Evolutionary conservation across 2,329 filamentous ascomycete species (phyloP).

Genomic region (Pseudogymnoascus sp.): DNA sequence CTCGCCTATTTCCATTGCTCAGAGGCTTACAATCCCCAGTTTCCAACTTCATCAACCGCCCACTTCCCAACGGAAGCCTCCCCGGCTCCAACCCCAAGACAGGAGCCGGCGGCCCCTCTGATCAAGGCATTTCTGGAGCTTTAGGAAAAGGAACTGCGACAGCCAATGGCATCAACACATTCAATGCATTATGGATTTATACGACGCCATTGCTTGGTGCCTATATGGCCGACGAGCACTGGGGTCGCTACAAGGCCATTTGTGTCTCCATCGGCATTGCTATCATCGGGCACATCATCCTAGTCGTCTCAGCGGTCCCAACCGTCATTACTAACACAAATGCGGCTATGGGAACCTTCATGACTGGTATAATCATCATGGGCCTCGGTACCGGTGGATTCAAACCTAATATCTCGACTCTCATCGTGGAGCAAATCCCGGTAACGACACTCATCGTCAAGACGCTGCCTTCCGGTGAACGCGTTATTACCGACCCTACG

Average conservation of each 20-base stretch:
- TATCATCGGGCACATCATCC: conserved; percentile 46
- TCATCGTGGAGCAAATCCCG: conserved; percentile 29
- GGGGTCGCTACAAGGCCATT: conserved; percentile 57
- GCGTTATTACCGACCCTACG: conserved; percentile 29
- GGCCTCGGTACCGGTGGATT: conserved; percentile 41
- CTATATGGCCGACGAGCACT: conserved; percentile 49
- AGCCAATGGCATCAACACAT: conserved; percentile 40
- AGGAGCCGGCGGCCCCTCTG: conserved; percentile 3
- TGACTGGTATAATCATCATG: conserved; percentile 42
- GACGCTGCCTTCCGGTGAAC: conserved; percentile 24
- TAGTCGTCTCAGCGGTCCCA: conserved; percentile 47
- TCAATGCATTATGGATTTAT: conserved; percentile 35
- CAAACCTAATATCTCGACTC: conserved; percentile 33
- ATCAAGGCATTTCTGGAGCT: conserved; percentile 30
- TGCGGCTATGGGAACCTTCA: conserved; percentile 41
- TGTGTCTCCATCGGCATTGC: conserved; percentile 39
- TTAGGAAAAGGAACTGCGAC: conserved; percentile 42
- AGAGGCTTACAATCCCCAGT: conserved; percentile 30
- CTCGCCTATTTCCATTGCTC: background rate
- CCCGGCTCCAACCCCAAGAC: conserved; percentile 5
- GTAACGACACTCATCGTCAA: conserved; percentile 22
- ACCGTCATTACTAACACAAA: conserved; percentile 35
- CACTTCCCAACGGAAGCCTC: conserved; percentile 35
- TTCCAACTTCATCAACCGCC: conserved; percentile 45
- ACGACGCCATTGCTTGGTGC: conserved; percentile 41